Evolutionary conservation across 2,329 filamentous ascomycete genomes (phyloP), one percentile per base, ranked within the genome.

Genomic region (Ophiostoma australiae): DNA sequence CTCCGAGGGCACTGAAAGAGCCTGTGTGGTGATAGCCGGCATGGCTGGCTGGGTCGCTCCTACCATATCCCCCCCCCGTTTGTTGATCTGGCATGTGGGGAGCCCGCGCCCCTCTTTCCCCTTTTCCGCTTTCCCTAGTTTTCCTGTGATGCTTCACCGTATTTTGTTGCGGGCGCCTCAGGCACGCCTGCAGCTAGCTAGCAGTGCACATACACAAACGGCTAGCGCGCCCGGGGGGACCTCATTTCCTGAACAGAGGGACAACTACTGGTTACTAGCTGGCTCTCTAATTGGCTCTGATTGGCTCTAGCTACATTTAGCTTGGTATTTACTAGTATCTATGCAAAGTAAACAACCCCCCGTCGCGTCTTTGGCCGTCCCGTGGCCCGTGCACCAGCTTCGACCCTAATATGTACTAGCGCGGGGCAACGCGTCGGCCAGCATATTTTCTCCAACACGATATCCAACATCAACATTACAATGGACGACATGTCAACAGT

Each of bases 371-470:
- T 52, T 61, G 58, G 37, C 37, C 66, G 65, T 58, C 20, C 1
- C 20, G 17, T 65, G 72, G 73, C 52, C 70, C 66, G 72, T 74
- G 74, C 72, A n/a, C 72, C 8, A 73, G 70, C 73, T 74, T 11
- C 67, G 33, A 69, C 70, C 72, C 69, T 63, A 23, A 61, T 68
- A 1, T 1, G 27, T 67, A 67, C 73, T 74, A 74, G 74, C 71
- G 73, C 70, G 71, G 70, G 68, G 69, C 27, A 71, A 61, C 61
- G 68, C 67, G 70, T 69, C 61, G 48, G 58, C 15, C 58, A 33
- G 33, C 68, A 39, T 69, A n/a, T 35, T 68, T 15, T 37, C 52
- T 27, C n/a, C 17, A 8, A 58, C 52, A 20, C 41, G 37, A 13
- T 11, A 39, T 39, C 37, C 10, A n/a, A 41, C 31, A 41, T 58